These are phyloP conservation scores for Amoebophrya sp. DNA, from an alignment of 169 alveolate species.

Conservation along the genomic window DNA sequence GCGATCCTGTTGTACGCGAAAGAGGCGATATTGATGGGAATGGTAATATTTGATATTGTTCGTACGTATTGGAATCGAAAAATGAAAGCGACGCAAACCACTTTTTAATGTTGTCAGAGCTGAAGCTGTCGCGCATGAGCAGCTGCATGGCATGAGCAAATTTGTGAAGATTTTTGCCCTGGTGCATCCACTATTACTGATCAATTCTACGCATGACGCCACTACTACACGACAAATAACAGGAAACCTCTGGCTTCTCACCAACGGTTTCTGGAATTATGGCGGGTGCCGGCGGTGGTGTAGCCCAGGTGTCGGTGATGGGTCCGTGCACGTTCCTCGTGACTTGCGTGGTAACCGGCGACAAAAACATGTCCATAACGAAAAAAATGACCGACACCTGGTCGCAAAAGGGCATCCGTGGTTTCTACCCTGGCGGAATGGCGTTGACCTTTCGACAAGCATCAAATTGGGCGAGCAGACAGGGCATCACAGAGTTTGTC, in stretches of 20 bases:
- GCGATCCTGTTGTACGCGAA: slow-evolving; percentile 58
- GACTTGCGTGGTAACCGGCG: slow-evolving; percentile 58
- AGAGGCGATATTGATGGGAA: slow-evolving; percentile 39
- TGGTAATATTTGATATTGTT: too few relatives aligned
- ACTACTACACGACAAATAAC: too few relatives aligned
- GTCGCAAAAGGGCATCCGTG: slow-evolving; percentile 52
- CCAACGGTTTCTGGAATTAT: slow-evolving; percentile 60
- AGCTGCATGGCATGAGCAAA: too few relatives aligned
- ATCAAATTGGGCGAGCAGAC: slow-evolving; percentile 69
- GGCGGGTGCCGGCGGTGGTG: slow-evolving; percentile 64
- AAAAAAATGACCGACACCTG: slow-evolving; percentile 38
- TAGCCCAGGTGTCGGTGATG: slow-evolving; percentile 60
- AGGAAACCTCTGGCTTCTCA: too few relatives aligned
- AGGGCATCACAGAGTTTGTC: slow-evolving; percentile 60
- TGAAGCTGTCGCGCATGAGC: too few relatives aligned
- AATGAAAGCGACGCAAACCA: too few relatives aligned
- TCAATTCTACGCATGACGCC: too few relatives aligned
- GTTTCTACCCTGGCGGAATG: slow-evolving; percentile 59
- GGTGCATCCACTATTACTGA: too few relatives aligned
- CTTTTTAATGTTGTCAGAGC: too few relatives aligned
- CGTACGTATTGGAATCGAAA: too few relatives aligned
- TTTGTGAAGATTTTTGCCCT: too few relatives aligned
- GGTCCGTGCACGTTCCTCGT: slow-evolving; percentile 64
- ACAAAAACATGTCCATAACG: slow-evolving; percentile 36
- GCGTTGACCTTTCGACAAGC: slow-evolving; percentile 65